phyloP scores from a whole-genome alignment of 768 basidiomycete genomes.

The Termitomyces bulborhizus region DNA sequence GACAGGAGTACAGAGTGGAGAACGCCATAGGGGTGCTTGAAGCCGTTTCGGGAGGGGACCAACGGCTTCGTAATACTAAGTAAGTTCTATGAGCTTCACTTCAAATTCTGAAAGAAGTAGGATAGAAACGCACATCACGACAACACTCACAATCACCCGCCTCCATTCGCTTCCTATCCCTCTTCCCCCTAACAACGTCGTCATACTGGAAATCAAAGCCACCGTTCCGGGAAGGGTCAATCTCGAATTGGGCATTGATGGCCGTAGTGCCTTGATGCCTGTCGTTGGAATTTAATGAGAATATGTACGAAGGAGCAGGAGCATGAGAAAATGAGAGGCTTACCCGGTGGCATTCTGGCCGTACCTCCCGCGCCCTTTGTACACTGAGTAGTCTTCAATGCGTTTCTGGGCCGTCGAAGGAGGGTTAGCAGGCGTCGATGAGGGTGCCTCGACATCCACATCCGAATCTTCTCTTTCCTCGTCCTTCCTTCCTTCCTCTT shows the following conservation, averaged over 20 bases:
- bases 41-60: constrained; percentile 64
- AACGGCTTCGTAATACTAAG: constrained; percentile 73
- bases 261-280: constrained; percentile 29
- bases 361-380: constrained; percentile 59
- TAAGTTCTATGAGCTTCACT: constrained; percentile 19
- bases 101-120: background rate
- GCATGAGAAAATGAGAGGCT: constrained; percentile 8
- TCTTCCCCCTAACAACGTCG: constrained; percentile 65
- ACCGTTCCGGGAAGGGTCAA: constrained; percentile 59
- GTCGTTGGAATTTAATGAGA: background rate
- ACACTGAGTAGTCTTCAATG: constrained; percentile 36
- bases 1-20: constrained; percentile 35
- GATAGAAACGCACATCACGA: constrained; percentile 45
- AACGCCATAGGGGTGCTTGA: constrained; percentile 71
- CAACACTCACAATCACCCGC: constrained; percentile 83
- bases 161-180: constrained; percentile 58
- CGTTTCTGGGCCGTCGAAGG: constrained; percentile 16
- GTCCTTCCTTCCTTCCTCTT: constrained; percentile 14
- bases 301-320: background rate
- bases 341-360: constrained; percentile 30
- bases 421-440: constrained; percentile 18
- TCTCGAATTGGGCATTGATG: constrained; percentile 61
- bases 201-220: constrained; percentile 68
- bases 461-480: constrained; percentile 12
- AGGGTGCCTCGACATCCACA: constrained; percentile 1